Evolutionary conservation across 768 basidiomycete genomes (phyloP).

Genomic region (Pleurotus djamor): DNA sequence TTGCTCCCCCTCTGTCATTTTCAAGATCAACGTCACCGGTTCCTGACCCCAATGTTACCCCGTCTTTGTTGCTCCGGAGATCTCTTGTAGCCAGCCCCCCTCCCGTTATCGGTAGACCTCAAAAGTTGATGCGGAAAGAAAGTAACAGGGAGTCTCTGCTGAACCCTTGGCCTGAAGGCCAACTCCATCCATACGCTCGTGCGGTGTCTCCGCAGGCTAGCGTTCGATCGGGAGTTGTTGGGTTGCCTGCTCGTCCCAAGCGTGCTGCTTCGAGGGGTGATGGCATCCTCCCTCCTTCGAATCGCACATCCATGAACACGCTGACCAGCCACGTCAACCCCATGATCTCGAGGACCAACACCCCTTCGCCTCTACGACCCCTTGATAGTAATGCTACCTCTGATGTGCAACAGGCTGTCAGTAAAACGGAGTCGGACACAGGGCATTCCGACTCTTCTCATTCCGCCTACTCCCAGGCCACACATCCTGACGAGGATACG

Average conservation of each 20-base stretch:
- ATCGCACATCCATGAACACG: not conserved
- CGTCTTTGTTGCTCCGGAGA: not conserved
- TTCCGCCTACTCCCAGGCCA: not conserved
- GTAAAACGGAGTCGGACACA: not conserved
- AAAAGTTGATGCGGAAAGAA: not conserved
- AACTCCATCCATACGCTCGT: conserved; percentile 1
- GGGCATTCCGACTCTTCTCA: conserved; percentile 4
- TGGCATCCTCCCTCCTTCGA: not conserved
- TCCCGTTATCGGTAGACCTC: not conserved
- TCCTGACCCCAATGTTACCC: not conserved
- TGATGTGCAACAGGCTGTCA: not conserved
- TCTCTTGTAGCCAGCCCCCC: not conserved
- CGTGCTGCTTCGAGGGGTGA: not conserved
- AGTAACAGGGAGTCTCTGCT: not conserved
- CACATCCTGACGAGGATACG: not conserved
- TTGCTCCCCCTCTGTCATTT: not conserved
- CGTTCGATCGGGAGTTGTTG: not conserved
- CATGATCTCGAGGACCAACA: not conserved
- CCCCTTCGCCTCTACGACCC: not conserved
- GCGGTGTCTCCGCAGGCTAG: not conserved
- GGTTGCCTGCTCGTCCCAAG: not conserved
- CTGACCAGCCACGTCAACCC: not conserved
- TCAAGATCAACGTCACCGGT: not conserved
- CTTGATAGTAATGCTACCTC: not conserved
- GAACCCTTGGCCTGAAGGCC: not conserved